Base-by-base conservation (phyloP, 495 filamentous ascomycete genomes). In the Massariosphaeria phaeospora region DNA sequence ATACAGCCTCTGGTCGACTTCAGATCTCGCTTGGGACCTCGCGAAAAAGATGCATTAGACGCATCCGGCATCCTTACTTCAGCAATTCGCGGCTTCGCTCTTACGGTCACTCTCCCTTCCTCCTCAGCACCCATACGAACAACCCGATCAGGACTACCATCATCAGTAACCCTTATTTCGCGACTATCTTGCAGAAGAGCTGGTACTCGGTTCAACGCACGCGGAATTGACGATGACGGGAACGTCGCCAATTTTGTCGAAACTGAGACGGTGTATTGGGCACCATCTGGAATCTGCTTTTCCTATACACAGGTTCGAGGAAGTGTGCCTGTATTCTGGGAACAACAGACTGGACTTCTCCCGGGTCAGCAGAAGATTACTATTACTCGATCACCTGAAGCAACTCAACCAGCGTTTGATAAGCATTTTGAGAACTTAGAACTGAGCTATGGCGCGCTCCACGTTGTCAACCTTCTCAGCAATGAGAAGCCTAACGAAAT, bases 201-300 rank as follows among this genome's bases (percentile, higher is more conserved):
- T 41, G 93, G 93, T 12, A 98, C 93, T 18, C 78, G 93, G 52
- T 98, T 97, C 74, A 97, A 98, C 70, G 86, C 91, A 26, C 79
- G 93, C 51, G 93, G 93, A 34, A 95, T 97, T 55, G 93, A 98
- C 64, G 93, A 98, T 71, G 91, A 97, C 64, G 93, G 93, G 12
- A 84, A 97, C 66, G 94, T 96, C 15, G 90, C 94, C 30, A 97
- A 97, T 66, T 96, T 85, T 62, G 83, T 85, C n/a, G 82, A 85
- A 60, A 82, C 80, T 0, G 83, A 85, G 63, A 79, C 79, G 3
- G 69, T 82, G 35, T 88, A 77, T 62, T 94, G 86, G 85, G 84
- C 82, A 50, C 84, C 82, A 0, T 77, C 83, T 26, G 78, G 76
- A 6, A 72, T 94, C 24, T 83, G 85, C 30, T 97, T 97, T 66